Conservation (phyloP, 2,329 filamentous ascomycete genomes). For the Piedraia hortae region DNA sequence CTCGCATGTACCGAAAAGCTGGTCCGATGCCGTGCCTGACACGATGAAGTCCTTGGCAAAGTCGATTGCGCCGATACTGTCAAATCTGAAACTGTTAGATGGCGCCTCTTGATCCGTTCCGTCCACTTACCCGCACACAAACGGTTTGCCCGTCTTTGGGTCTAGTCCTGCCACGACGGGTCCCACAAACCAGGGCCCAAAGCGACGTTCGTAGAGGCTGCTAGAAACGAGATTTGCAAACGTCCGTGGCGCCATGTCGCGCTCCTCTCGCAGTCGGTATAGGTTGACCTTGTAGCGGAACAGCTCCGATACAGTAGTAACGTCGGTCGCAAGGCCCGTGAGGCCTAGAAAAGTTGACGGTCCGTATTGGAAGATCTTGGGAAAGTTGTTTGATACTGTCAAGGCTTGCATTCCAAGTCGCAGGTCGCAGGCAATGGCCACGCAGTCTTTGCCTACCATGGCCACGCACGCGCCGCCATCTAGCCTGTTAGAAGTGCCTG, state of each 20-base stretch:
- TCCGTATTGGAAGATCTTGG: slow-evolving; percentile 96
- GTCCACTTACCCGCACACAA: slow-evolving; percentile 49
- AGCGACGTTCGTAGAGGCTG: slow-evolving; percentile 78
- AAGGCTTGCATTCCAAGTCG: slow-evolving; percentile 88
- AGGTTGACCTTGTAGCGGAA: slow-evolving; percentile 99
- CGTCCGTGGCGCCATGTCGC: slow-evolving; percentile 76
- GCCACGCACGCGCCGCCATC: slow-evolving; percentile 85
- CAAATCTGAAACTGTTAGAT: slow-evolving; percentile 27
- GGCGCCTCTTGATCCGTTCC: neutral
- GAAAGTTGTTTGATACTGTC: slow-evolving; percentile 98
- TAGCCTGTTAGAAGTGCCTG: slow-evolving; percentile 10
- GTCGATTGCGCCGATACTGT: slow-evolving; percentile 97
- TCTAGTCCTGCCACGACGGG: slow-evolving; percentile 90
- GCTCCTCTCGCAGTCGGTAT: slow-evolving; percentile 96
- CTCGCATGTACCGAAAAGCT: slow-evolving; percentile 97
- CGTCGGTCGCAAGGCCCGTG: slow-evolving; percentile 87
- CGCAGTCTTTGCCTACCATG: slow-evolving; percentile 99
- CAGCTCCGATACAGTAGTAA: slow-evolving; percentile 78
- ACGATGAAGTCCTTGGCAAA: slow-evolving; percentile 99
- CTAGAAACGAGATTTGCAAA: slow-evolving; percentile 88
- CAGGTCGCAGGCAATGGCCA: slow-evolving; percentile 96
- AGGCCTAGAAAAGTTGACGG: slow-evolving; percentile 76
- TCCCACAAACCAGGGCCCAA: slow-evolving; percentile 87
- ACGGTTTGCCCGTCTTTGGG: slow-evolving; percentile 75
- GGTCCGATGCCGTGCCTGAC: slow-evolving; percentile 80